phyloP scores from a whole-genome alignment of 352 stramenopile species.

The Phytophthora cactorum region DNA sequence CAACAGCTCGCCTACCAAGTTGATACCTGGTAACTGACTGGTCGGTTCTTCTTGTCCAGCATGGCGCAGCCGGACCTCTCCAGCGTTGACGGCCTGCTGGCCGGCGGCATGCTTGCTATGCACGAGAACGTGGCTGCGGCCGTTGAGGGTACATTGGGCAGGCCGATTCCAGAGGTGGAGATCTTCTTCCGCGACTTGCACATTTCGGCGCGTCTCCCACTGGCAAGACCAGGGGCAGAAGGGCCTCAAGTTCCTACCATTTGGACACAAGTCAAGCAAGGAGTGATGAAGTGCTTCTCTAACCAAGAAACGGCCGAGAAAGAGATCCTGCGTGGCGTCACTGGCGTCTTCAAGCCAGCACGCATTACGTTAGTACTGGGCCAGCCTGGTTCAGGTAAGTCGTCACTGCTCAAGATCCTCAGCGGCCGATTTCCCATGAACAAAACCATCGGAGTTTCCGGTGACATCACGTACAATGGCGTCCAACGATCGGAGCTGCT shows the following conservation, averaged over 20 bases:
- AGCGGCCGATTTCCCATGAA: slow-evolving; percentile 49
- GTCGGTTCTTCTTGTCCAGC: background rate
- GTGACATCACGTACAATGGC: slow-evolving; percentile 57
- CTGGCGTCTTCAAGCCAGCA: slow-evolving; percentile 41
- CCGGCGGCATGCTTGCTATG: slow-evolving; percentile 55
- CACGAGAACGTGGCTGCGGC: slow-evolving; percentile 51
- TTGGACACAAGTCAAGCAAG: slow-evolving; percentile 38
- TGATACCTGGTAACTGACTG: background rate
- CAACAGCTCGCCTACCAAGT: background rate
- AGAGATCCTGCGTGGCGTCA: slow-evolving; percentile 45
- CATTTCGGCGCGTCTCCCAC: slow-evolving; percentile 37
- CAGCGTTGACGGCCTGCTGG: slow-evolving; percentile 55
- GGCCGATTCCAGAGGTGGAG: slow-evolving; percentile 56
- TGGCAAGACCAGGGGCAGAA: slow-evolving; percentile 29
- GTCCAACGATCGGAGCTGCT: slow-evolving; percentile 31
- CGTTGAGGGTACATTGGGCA: slow-evolving; percentile 44
- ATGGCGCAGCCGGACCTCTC: slow-evolving; percentile 31
- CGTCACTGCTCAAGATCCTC: slow-evolving; percentile 44
- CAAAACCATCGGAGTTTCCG: slow-evolving; percentile 47
- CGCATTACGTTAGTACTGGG: slow-evolving; percentile 52
- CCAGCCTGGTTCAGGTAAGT: slow-evolving; percentile 51
- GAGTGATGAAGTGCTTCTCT: slow-evolving; percentile 23
- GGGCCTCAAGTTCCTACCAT: slow-evolving; percentile 37
- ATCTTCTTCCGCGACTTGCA: slow-evolving; percentile 60
- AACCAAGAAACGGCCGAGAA: slow-evolving; percentile 42